Conservation (phyloP, 352 stramenopile species). For the Nothophytophthora sp. region DNA sequence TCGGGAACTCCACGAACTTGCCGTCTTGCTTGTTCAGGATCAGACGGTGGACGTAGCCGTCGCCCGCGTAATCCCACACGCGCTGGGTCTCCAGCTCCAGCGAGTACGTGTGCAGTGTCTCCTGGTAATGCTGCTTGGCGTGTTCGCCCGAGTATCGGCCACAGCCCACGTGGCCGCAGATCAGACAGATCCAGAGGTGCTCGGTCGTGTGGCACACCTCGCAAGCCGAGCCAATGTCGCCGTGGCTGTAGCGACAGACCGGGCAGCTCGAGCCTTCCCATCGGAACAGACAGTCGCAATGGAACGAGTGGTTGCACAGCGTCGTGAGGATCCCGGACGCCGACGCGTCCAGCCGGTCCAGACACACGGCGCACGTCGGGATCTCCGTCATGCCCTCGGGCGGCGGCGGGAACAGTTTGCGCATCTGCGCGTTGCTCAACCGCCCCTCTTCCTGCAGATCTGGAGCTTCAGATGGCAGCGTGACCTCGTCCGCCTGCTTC, state of each 20-base stretch:
- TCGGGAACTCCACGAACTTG: conserved; percentile 96
- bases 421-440: conserved; percentile 27
- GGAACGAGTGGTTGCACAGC: conserved; percentile 98
- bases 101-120: conserved; percentile 94
- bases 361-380: conserved; percentile 91
- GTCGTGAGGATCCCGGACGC: conserved; percentile 94
- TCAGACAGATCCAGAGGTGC: conserved; percentile 97
- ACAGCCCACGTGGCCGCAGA: conserved; percentile 96
- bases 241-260: conserved; percentile 97
- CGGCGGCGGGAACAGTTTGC: conserved; percentile 57
- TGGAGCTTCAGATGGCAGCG: too few species aligned
- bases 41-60: conserved; percentile 87
- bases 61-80: conserved; percentile 96
- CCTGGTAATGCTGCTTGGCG: conserved; percentile 93
- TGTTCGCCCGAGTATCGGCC: conserved; percentile 96
- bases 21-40: conserved; percentile 92
- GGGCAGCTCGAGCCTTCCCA: conserved; percentile 96
- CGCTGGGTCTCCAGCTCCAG: conserved; percentile 95
- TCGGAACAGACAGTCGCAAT: conserved; percentile 95
- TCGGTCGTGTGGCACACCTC: conserved; percentile 93
- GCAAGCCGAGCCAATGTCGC: conserved; percentile 92
- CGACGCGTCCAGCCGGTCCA: conserved; percentile 87
- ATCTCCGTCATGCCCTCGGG: conserved; percentile 86
- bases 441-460: conserved; percentile 25
- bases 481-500: conserved; percentile 22